Percentiles rank a stretch among this genome's conserved stretches.
These are phyloP conservation scores for Fraxinus pennsylvanica DNA, from an alignment of 257 asterid species.

Conservation along the genomic window DNA sequence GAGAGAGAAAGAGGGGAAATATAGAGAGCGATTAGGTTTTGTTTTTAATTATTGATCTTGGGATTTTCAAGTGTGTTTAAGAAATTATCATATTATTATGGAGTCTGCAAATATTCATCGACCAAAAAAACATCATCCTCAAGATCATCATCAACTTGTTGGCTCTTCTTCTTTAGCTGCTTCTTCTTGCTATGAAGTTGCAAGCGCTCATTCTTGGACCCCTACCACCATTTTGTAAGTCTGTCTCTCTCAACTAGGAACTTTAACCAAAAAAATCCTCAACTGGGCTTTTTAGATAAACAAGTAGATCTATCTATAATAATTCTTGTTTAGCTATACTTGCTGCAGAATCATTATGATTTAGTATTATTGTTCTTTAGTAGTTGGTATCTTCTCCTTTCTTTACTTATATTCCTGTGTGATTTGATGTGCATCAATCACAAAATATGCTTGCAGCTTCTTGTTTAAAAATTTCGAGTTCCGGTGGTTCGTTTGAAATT, in stretches of 20 bases:
- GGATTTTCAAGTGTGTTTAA: slow-evolving; percentile 68
- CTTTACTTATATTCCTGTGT: slow-evolving; percentile 24
- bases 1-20: slow-evolving; percentile 14
- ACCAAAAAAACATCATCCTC: slow-evolving; percentile 26
- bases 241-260: slow-evolving; percentile 9
- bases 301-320: neutral
- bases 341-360: neutral
- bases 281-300: neutral
- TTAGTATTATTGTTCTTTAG: neutral
- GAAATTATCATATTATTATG: slow-evolving; percentile 54
- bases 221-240: slow-evolving; percentile 67
- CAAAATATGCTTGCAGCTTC: neutral
- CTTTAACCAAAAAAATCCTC: neutral
- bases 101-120: slow-evolving; percentile 66
- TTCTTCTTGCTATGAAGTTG: slow-evolving; percentile 43
- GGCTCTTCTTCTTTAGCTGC: slow-evolving; percentile 44
- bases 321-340: neutral
- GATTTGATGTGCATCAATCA: slow-evolving; percentile 47
- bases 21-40: slow-evolving; percentile 24
- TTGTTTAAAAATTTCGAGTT: no score
- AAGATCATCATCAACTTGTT: slow-evolving; percentile 48
- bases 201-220: slow-evolving; percentile 51
- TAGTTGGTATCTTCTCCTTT: neutral
- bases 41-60: slow-evolving; percentile 48
- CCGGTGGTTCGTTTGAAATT: no score